Evolutionary conservation across 768 basidiomycete species (phyloP).

Genomic region (Strobilomyces echinocephalus): DNA sequence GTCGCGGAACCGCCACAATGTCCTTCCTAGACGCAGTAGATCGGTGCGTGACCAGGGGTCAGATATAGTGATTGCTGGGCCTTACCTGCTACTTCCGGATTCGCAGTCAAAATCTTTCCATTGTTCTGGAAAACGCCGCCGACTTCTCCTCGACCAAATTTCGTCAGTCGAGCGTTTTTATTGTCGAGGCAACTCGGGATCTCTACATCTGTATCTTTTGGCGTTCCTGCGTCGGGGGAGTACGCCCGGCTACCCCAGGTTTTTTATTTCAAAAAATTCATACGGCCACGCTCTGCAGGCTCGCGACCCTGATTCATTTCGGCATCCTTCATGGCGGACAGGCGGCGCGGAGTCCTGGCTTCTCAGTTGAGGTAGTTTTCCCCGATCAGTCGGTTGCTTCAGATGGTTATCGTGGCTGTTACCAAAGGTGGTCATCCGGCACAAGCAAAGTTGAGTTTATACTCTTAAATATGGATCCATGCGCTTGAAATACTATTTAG

Average conservation of each 20-base stretch:
- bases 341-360: conserved; percentile 2
- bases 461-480: background rate
- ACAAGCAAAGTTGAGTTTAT: background rate
- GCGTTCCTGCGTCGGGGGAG: conserved; percentile 1
- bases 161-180: background rate
- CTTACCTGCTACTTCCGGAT: conserved; percentile 26
- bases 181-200: conserved; percentile 4
- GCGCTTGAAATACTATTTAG: background rate
- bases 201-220: background rate
- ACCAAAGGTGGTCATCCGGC: conserved; percentile 3
- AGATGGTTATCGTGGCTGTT: background rate
- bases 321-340: conserved; percentile 18
- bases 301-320: conserved; percentile 30
- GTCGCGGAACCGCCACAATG: conserved; percentile 27
- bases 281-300: conserved; percentile 4
- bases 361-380: conserved; percentile 14
- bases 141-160: conserved; percentile 12
- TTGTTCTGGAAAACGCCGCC: conserved; percentile 22
- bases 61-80: conserved; percentile 21
- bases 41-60: conserved; percentile 22
- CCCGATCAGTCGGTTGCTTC: conserved; percentile 14
- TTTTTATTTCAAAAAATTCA: conserved; percentile 4
- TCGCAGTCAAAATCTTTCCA: conserved; percentile 22
- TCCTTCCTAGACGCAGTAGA: conserved; percentile 24
- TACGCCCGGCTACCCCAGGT: background rate